Percentiles rank a stretch among this genome's conserved stretches.
Evolutionary conservation across 1,284 basidiomycete genomes (phyloP).

Genomic region (Ustilago xerochloae): DNA sequence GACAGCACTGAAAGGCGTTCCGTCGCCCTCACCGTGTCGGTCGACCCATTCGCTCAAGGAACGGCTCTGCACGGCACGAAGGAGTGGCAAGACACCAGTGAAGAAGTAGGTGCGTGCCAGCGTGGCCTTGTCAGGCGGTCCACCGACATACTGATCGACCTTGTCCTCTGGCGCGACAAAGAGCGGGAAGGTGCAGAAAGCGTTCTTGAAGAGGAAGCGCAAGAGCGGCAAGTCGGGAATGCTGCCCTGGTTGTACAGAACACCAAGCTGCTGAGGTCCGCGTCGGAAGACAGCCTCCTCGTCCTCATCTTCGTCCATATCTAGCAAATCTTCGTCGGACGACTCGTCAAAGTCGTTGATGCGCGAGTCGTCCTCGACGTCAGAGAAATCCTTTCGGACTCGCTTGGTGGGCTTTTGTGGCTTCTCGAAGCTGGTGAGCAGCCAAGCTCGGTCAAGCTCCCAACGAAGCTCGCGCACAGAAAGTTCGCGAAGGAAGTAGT

Average conservation of each 20-base stretch:
- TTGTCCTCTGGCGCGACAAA: conserved; percentile 59
- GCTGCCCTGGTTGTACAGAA: conserved; percentile 27
- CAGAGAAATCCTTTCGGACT: conserved; percentile 23
- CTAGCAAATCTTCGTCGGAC: conserved; percentile 46
- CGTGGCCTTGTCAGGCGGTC: conserved; percentile 56
- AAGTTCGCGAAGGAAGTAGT: conserved; percentile 62
- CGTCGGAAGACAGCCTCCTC: conserved; percentile 63
- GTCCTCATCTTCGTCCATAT: conserved; percentile 49
- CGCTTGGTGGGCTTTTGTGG: conserved; percentile 32
- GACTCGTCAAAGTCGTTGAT: conserved; percentile 58
- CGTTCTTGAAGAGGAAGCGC: conserved; percentile 62
- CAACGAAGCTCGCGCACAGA: conserved; percentile 54
- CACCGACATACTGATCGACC: conserved; percentile 35
- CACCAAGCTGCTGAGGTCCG: conserved; percentile 41
- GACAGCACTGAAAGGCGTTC: conserved; percentile 56
- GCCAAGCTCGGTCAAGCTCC: conserved; percentile 62
- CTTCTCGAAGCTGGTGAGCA: conserved; percentile 55
- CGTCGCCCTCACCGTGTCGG: conserved; percentile 60
- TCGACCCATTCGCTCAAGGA: conserved; percentile 61
- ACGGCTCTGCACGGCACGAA: conserved; percentile 59
- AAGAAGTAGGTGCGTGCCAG: conserved; percentile 57
- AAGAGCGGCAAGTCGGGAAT: conserved; percentile 58
- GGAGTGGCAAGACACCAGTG: conserved; percentile 52
- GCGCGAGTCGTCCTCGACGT: conserved; percentile 53
- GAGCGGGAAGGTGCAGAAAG: conserved; percentile 62